Evolutionary conservation across 2,329 filamentous ascomycete species (phyloP), one percentile per base, ranked within the genome.

Genomic region (Fusarium annulatum): DNA sequence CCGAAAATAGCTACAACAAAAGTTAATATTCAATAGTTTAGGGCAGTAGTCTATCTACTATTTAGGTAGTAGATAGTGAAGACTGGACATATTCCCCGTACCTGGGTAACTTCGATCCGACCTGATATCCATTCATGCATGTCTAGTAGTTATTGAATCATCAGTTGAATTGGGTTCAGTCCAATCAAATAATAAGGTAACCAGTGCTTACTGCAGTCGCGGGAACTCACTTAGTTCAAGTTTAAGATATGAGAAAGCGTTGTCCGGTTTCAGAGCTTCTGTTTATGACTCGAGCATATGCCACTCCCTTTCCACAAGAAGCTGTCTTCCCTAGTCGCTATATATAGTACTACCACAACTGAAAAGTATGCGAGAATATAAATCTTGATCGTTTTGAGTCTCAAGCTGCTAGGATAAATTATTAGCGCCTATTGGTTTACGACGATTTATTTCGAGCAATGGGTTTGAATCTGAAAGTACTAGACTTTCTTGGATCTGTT

Each of bases 11-110:
- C 15, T 42, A 34, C 36, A 18, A 12, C 9, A 11, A 59, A 38
- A 36, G 33, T n/a, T 15, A 12, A 51, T 51, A 51, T 18, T 52
- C 7, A 3, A 21, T 28, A 28, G 12, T 38, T 10, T 9, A 21
- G 11, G 11, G 2, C 3, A 2, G 4, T 38, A n/a, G 5, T 19
- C 15, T 2, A 33, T 4, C 33, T 33, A 12, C 33, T 14, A 30
- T 30, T 33, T 33, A 5, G 30, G 30, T 33, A 30, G 39, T 3
- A 30, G 30, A 10, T 7, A n/a, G 6, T 23, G 19, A 59, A 49
- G 19, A 11, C 9, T 15, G 6, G 18, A 36, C 26, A 28, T 39
- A 14, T 28, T 55, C 34, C 12, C 38, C 19, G 19, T n/a, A 12
- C 21, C 6, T 21, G 19, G 21, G 18, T 16, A 26, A 36, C 11